Conservation (phyloP, 2,329 filamentous ascomycete species). For the Camptophora hylomeconis region DNA sequence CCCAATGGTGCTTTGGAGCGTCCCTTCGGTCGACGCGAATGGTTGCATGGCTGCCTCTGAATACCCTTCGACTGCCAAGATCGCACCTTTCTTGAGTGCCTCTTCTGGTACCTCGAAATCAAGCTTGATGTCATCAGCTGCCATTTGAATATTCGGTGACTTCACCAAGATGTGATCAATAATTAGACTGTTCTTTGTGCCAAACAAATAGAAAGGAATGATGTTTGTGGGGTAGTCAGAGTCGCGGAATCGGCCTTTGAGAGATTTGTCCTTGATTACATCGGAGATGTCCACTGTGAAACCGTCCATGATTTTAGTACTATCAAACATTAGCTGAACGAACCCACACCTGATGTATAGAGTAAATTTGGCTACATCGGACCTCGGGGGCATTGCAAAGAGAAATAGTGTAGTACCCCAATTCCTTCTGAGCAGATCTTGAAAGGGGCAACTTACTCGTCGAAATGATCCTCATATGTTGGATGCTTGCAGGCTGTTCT, state of each 20-base stretch:
- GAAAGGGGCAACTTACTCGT: no score
- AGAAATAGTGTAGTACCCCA: no score
- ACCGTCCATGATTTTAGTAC: no score
- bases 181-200: conserved; percentile 2
- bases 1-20: conserved; percentile 2
- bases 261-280: conserved; percentile 3
- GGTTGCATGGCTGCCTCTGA: conserved; percentile 11
- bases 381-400: no score
- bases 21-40: conserved; percentile 8
- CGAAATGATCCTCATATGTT: no score
- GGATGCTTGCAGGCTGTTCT: no score
- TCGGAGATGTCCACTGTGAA: no score
- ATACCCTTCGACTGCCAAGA: conserved; percentile 6
- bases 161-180: conserved; percentile 5
- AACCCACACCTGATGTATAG: no score
- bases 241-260: conserved; percentile 1
- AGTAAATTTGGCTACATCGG: no score
- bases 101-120: neutral
- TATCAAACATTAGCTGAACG: no score
- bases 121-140: conserved; percentile 7
- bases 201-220: conserved; percentile 7
- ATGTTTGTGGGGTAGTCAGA: neutral
- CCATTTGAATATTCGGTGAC: conserved; percentile 6
- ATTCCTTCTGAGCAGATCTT: no score
- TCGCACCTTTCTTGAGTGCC: conserved; percentile 7